These are phyloP conservation scores for Aspergillus leporis DNA, from an alignment of 495 filamentous ascomycete genomes.

Conservation along the genomic window DNA sequence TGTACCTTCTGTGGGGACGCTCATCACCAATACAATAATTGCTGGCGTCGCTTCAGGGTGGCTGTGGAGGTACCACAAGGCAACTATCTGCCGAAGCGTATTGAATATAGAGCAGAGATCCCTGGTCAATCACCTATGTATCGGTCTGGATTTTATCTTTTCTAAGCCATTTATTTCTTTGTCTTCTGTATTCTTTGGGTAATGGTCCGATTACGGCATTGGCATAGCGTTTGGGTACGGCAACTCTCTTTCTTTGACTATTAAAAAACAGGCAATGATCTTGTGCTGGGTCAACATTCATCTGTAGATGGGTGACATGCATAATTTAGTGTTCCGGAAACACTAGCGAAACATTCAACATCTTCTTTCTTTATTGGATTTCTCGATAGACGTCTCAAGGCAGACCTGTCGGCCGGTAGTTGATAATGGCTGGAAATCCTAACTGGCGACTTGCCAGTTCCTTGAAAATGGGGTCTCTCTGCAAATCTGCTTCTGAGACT, in stretches of 20 bases:
- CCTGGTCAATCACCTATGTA: constrained; percentile 28
- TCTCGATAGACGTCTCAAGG: constrained; percentile 5
- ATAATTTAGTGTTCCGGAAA: neutral
- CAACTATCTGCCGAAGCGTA: constrained; percentile 24
- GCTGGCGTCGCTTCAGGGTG: constrained; percentile 30
- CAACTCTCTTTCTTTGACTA: neutral
- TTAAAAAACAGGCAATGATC: neutral
- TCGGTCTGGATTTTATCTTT: constrained; percentile 24
- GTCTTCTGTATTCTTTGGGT: neutral
- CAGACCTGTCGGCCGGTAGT: constrained; percentile 21
- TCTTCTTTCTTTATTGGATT: neutral
- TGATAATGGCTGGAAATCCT: constrained; percentile 28
- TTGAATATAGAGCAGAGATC: constrained; percentile 23
- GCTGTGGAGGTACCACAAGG: constrained; percentile 28
- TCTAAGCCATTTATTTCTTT: constrained; percentile 4
- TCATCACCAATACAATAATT: constrained; percentile 22
- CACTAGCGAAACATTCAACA: neutral
- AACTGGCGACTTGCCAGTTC: constrained; percentile 15
- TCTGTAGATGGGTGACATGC: neutral
- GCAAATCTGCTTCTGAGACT: neutral
- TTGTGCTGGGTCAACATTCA: neutral
- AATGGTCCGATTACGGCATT: neutral
- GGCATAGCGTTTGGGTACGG: neutral
- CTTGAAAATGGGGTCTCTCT: constrained; percentile 17
- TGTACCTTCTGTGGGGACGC: constrained; percentile 28